Percentiles rank a stretch among this genome's conserved stretches.
Conservation (phyloP, 2,329 filamentous ascomycete species). For the Aspergillus novofumigatus region DNA sequence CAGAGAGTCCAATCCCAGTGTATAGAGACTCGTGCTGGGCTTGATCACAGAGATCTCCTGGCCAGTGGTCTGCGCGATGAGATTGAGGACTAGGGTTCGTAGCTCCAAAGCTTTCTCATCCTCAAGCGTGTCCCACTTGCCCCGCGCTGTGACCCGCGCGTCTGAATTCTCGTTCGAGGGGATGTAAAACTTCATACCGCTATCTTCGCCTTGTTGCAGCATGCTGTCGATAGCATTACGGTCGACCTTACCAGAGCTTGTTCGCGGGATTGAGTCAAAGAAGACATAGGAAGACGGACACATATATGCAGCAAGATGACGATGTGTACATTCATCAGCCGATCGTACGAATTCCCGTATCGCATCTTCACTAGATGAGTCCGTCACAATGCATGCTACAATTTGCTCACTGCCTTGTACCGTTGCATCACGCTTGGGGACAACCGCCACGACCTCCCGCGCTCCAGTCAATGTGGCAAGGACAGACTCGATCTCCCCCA, state of each 20-base stretch:
- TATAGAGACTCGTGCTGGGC: slow-evolving; percentile 16
- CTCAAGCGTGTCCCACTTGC: slow-evolving; percentile 5
- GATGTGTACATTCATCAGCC: slow-evolving; percentile 10
- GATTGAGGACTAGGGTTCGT: slow-evolving; percentile 12
- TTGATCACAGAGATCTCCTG: slow-evolving; percentile 13
- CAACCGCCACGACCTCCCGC: slow-evolving; percentile 21
- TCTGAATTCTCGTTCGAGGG: neutral
- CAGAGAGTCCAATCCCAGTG: slow-evolving; percentile 34
- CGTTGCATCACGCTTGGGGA: slow-evolving; percentile 14
- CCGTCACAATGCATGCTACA: slow-evolving; percentile 21
- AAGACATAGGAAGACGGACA: slow-evolving; percentile 22
- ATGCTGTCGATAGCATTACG: slow-evolving; percentile 17
- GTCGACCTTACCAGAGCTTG: slow-evolving; percentile 26
- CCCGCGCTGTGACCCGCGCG: neutral
- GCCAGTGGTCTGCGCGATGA: slow-evolving; percentile 14
- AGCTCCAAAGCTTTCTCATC: slow-evolving; percentile 2
- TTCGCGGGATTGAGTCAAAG: slow-evolving; percentile 18
- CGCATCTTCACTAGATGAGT: slow-evolving; percentile 4
- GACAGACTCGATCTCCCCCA: slow-evolving; percentile 65
- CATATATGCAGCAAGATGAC: slow-evolving; percentile 21
- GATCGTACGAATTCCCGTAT: slow-evolving; percentile 12
- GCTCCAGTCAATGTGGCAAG: slow-evolving; percentile 17
- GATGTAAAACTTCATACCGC: slow-evolving; percentile 2
- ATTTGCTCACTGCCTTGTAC: slow-evolving; percentile 21
- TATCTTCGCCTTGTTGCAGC: slow-evolving; percentile 5